Percentiles rank a stretch among this genome's conserved stretches.
phyloP scores from a whole-genome alignment of 306 rosid species.

The Echinosophora koreensis region DNA sequence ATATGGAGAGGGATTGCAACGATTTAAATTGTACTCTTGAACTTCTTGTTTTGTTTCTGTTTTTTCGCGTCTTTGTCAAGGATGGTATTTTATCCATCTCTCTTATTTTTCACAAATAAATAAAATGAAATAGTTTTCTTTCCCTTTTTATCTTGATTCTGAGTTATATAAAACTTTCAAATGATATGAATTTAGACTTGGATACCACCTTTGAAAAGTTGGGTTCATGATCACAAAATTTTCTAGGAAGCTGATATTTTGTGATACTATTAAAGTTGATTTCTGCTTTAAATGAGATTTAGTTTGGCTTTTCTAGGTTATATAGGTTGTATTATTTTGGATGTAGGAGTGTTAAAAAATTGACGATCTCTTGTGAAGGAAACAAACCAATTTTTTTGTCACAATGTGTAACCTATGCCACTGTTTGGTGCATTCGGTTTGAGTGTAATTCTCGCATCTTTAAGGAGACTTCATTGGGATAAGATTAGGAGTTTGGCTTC shows the following conservation, averaged over 20 bases:
- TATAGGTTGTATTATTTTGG: not conserved
- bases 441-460: not conserved
- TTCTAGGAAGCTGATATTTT: not conserved
- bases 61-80: not conserved
- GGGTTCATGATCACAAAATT: not conserved
- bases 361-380: constrained; percentile 2
- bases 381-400: not conserved
- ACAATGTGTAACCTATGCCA: not conserved
- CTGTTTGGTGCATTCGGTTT: constrained; percentile 21
- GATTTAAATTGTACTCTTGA: not conserved
- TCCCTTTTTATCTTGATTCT: not conserved
- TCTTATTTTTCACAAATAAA: not conserved
- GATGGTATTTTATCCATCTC: not conserved
- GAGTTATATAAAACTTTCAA: not conserved
- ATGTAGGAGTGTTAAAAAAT: not conserved
- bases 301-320: not conserved
- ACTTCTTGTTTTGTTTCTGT: constrained; percentile 1
- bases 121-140: no score
- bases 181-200: not conserved
- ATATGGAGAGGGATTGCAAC: not conserved
- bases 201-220: constrained; percentile 2
- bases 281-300: constrained; percentile 17
- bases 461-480: constrained; percentile 28
- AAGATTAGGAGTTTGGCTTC: constrained; percentile 28
- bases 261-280: constrained; percentile 7